These are phyloP conservation scores for Carnegiea gigantea DNA, from an alignment of 179 eudicot genomes.

Conservation along the genomic window DNA sequence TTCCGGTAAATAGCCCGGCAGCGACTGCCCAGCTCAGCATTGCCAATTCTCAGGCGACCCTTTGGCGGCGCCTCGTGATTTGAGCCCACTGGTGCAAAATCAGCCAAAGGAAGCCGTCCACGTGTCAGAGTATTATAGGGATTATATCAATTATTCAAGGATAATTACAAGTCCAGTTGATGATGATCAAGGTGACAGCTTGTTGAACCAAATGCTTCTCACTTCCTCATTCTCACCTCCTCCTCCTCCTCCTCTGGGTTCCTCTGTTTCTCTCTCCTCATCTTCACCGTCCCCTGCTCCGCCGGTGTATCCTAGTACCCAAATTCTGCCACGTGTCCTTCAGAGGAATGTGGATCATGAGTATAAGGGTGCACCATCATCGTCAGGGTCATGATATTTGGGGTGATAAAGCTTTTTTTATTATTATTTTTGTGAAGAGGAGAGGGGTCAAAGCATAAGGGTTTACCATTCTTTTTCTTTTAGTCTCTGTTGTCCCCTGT, in stretches of 20 bases:
- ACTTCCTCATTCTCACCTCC: conserved; percentile 32
- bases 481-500: conserved; percentile 24
- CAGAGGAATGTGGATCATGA: conserved; percentile 15
- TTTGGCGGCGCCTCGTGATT: conserved; percentile 6
- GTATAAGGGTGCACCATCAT: conserved; percentile 13
- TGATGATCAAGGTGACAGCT: conserved; percentile 22
- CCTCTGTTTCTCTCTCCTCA: conserved; percentile 29
- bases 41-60: conserved; percentile 29
- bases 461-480: background rate
- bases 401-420: background rate
- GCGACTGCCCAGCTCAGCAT: conserved; percentile 21
- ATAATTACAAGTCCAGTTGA: conserved; percentile 14
- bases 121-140: conserved; percentile 24
- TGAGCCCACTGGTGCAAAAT: conserved; percentile 7
- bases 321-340: conserved; percentile 29
- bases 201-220: conserved; percentile 34
- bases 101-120: conserved; percentile 23
- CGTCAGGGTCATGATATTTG: conserved; percentile 17
- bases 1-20: conserved; percentile 12
- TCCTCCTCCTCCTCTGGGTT: conserved; percentile 8
- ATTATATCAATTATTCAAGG: conserved; percentile 36
- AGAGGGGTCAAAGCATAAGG: no score
- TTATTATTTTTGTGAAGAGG: no score
- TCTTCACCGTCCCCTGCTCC: conserved; percentile 17
- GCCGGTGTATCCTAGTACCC: background rate